Conservation (phyloP, 176 grass and related monocot species). For the Pontederia paniculata region DNA sequence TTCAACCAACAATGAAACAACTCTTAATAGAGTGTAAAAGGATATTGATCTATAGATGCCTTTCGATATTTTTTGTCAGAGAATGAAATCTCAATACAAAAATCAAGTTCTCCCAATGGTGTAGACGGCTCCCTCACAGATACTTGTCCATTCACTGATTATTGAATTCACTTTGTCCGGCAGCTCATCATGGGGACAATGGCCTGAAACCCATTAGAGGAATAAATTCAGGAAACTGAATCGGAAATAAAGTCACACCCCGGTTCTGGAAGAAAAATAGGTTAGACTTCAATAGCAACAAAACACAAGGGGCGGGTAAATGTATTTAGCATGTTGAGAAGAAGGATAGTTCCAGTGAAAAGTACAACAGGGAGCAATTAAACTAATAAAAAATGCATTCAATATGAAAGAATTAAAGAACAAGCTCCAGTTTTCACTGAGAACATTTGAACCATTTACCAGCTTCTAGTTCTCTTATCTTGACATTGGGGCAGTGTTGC, state of each 20-base stretch:
- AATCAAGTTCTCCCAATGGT: conserved; percentile 32
- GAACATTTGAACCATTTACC: conserved; percentile 30
- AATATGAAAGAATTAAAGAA: background rate
- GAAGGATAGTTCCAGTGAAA: background rate
- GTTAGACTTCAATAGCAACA: background rate
- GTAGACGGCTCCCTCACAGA: conserved; percentile 23
- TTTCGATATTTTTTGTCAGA: too few relatives aligned
- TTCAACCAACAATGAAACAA: too few relatives aligned
- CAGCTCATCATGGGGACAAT: conserved; percentile 85
- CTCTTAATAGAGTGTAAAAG: too few relatives aligned
- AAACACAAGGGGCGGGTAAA: too few relatives aligned
- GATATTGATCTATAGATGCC: background rate
- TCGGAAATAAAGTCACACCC: background rate
- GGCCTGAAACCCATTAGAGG: conserved; percentile 36
- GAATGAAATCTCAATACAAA: background rate
- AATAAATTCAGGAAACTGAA: conserved; percentile 4
- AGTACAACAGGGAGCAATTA: background rate
- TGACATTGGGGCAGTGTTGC: conserved; percentile 50
- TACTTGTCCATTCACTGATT: conserved; percentile 49
- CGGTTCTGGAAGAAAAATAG: background rate
- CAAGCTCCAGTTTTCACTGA: background rate
- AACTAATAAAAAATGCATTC: background rate
- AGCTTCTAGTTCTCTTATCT: conserved; percentile 60
- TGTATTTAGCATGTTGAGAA: too few relatives aligned
- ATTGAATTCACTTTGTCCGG: conserved; percentile 62